A percentile compares a stretch with the other conserved stretches of the same genome.
Evolutionary conservation across 805 yeast species (phyloP).

Genomic region (Helenozyma baotianmanensis): DNA sequence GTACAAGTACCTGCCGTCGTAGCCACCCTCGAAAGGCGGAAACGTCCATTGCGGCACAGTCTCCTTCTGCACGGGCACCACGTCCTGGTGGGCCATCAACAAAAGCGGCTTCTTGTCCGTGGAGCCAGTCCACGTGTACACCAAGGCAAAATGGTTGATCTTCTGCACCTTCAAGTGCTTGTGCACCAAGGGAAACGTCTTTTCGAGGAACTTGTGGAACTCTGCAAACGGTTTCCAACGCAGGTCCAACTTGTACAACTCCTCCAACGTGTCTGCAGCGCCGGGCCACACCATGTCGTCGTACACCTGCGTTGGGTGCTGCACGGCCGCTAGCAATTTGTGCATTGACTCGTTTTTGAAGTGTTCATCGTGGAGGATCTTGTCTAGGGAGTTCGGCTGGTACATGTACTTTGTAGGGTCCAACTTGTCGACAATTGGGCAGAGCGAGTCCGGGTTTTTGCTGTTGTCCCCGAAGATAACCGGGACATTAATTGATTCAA

Average conservation of each 20-base stretch:
- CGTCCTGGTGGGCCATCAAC: conserved; percentile 76
- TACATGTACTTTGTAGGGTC: conserved; percentile 22
- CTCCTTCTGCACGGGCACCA: conserved; percentile 66
- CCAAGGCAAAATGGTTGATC: conserved; percentile 60
- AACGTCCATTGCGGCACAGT: conserved; percentile 57
- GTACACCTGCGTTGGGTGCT: conserved; percentile 28
- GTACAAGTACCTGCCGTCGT: conserved; percentile 48
- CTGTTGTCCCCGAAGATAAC: neutral
- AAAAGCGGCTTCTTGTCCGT: conserved; percentile 54
- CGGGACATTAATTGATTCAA: neutral
- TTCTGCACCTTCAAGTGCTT: conserved; percentile 36
- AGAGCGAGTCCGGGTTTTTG: conserved; percentile 26
- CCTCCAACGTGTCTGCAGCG: conserved; percentile 17
- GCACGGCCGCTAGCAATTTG: conserved; percentile 25
- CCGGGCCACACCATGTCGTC: conserved; percentile 30
- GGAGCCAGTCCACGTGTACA: conserved; percentile 59
- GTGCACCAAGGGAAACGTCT: conserved; percentile 52
- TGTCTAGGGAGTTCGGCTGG: conserved; percentile 16
- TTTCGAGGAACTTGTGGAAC: conserved; percentile 51
- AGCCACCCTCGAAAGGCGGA: conserved; percentile 58
- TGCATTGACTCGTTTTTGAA: conserved; percentile 20
- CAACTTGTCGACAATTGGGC: conserved; percentile 32
- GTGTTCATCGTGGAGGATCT: conserved; percentile 23
- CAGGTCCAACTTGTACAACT: conserved; percentile 22
- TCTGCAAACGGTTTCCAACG: conserved; percentile 23